Evolutionary conservation across 169 alveolate species (phyloP), one percentile per base, ranked within the genome.

Genomic region (Cystoisospora suis): DNA sequence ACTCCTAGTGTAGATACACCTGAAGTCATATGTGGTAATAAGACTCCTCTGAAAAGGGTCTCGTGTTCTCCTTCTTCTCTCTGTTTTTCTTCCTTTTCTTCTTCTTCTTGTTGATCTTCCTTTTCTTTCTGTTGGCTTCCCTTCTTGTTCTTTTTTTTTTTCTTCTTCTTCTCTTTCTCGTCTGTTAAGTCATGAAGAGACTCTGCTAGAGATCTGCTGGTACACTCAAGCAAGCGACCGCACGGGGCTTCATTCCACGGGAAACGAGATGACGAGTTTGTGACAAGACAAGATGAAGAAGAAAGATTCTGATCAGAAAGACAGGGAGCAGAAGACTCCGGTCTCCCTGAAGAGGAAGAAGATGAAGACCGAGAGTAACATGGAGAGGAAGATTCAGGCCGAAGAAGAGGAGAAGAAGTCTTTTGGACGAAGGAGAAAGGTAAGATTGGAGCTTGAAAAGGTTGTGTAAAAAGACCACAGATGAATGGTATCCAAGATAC

Each of bases 1-100:
- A 72, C 83, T 34, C 83, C 83, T n/a, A 72, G 83, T 17, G 83
- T 17, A 40, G 83, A 72, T 46, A 72, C 53, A 1, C 83, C 83
- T 34, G 83, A 23, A 3, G 83, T 36, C 23, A 72, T 6, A 27
- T n/a, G 12, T 20, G 45, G 23, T 20, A 65, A 27, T 20, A 20
- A 53, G n/a, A 15, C 65, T 20, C 65, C 65, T 53, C n/a, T 53
- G n/a, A 15, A 9, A 15, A 9, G 9, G n/a, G 9, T 36, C n/a
- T 58, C 72, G 3, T 58, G 40, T 58, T 2, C 72, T 4, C 72
- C 3, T 58, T 36, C 72, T 58, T 58, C 72, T 7, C 29, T 9
- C 15, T 9, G 40, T 58, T 9, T 36, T 1, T 7, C 12, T 2
- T 58, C 72, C 40, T 9, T 1, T 9, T 58, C 12, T 2, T 9